phyloP scores from a whole-genome alignment of 306 rosid genomes.

The Prunus davidiana region DNA sequence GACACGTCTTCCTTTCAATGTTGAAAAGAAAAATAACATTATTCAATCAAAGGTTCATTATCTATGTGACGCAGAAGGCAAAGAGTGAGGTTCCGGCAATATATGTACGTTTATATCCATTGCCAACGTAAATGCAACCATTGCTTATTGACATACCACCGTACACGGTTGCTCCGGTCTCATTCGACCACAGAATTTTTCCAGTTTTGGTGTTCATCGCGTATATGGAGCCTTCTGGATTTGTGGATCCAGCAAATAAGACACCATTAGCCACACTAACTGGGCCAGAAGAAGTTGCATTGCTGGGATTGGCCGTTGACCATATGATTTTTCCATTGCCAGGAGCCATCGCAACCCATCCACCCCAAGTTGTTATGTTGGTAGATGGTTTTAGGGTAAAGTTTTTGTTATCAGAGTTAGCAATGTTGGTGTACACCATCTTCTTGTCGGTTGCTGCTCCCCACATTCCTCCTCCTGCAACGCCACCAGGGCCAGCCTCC shows the following conservation, averaged over 20 bases:
- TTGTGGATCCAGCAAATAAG: slow-evolving; percentile 42
- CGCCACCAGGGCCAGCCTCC: slow-evolving; percentile 58
- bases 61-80: not conserved
- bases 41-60: not conserved
- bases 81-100: slow-evolving; percentile 10
- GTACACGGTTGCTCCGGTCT: slow-evolving; percentile 33
- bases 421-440: slow-evolving; percentile 53
- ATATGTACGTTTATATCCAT: not conserved
- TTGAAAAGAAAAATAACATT: not conserved
- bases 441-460: slow-evolving; percentile 55
- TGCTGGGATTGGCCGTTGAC: slow-evolving; percentile 40
- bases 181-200: slow-evolving; percentile 39
- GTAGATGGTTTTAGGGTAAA: slow-evolving; percentile 46
- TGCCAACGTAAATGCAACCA: slow-evolving; percentile 55
- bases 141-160: slow-evolving; percentile 59
- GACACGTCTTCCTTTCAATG: too few species aligned
- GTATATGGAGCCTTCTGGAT: slow-evolving; percentile 34
- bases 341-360: slow-evolving; percentile 59
- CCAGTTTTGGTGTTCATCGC: slow-evolving; percentile 37
- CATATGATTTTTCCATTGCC: slow-evolving; percentile 41
- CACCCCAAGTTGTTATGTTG: slow-evolving; percentile 35
- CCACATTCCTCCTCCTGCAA: slow-evolving; percentile 48
- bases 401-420: slow-evolving; percentile 19
- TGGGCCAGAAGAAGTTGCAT: slow-evolving; percentile 32
- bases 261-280: slow-evolving; percentile 55